Base-by-base conservation (phyloP, 176 grass and related monocot genomes). In the Zea luxurians region DNA sequence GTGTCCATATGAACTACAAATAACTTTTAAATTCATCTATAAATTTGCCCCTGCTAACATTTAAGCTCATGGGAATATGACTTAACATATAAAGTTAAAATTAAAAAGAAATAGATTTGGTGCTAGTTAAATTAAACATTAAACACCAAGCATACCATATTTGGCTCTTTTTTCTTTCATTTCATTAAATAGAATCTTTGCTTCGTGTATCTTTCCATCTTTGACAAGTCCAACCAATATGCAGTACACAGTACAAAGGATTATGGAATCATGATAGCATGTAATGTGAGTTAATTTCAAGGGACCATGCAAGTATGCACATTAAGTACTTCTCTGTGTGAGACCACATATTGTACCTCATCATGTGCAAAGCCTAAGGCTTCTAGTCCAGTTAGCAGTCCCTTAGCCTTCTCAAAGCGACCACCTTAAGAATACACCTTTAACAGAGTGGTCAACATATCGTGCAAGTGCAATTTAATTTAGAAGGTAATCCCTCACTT, bases 221-320 rank as follows among this genome's bases (percentile, higher is more conserved):
- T 97, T 97, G 73, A 87, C 91, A 86, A 93, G 89, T 74, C 78
- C 88, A 80, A 97, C 86, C 84, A 93, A 79, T 82, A 97, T 89
- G 61, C 91, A 88, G 80, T 97, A 93, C 55, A 61, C 58, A 83
- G 27, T 52, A 91, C 35, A 78, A 64, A n/a, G 15, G 45, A n/a
- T 44, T 21, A 57, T 44, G 9, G 64, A 50, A 53, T 79, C 17
- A 74, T 55, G 13, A 79, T 43, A 74, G 18, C 9, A 89, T 16
- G 10, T 35, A 67, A 80, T 44, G 27, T 38, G 6, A 5, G 5
- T 61, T 11, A 72, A 72, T 72, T 60, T 61, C n/a, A 76, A 61
- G n/a, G n/a, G n/a, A n/a, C n/a, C n/a, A n/a, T n/a, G n/a, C n/a
- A n/a, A n/a, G n/a, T n/a, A n/a, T n/a, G 15, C 35, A 42, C n/a